Base-by-base conservation (phyloP, 352 stramenopile species). In the Phytophthora pistaciae region DNA sequence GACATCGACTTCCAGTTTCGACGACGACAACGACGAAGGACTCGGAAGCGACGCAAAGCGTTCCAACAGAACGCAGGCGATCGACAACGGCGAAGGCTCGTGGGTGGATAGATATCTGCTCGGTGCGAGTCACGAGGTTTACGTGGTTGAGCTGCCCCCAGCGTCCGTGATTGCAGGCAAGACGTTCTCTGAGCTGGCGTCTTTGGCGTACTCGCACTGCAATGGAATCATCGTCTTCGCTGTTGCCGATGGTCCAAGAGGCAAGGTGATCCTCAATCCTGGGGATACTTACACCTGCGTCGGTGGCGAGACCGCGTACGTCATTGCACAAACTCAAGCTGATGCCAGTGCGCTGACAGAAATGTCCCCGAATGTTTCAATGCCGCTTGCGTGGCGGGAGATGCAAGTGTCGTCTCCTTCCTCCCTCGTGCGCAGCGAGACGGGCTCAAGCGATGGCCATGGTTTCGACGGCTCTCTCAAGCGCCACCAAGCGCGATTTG, bases 121-220 rank as follows among this genome's bases (percentile, higher is more conserved):
- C 36, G 88, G 89, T 27, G 80, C 89, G 10, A 91, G 83, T 52
- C 87, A 95, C 20, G 89, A 96, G 58, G 73, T 96, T 36, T 96
- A 96, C 71, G 91, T 87, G 21, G 85, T 93, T 3, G 65, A 77
- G 11, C 64, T 96, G 16, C 89, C 89, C 9, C 73, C 87, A 5
- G 74, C 80, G 8, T 67, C 58, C 1, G 80, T 91, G 3, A 67
- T 92, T 59, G 80, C 76, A 11, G 85, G 85, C 6, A 91, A 91
- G 58, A 93, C 89, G 0, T 96, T 96, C 57, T 83, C 89, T 0
- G 87, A 96, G 57, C 83, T 94, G 27, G 85, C 89, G 29, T 91
- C 87, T 5, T 81, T 93, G 11, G 84, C 85, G 38, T 96, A 95
- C 63, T 84, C 80, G 3, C 80, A 91, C 27, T 96, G 89, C 67